Percentiles rank a stretch among this genome's conserved stretches.
These are phyloP conservation scores for Colletotrichum sp. DNA, from an alignment of 2,329 filamentous ascomycete species.

Conservation along the genomic window DNA sequence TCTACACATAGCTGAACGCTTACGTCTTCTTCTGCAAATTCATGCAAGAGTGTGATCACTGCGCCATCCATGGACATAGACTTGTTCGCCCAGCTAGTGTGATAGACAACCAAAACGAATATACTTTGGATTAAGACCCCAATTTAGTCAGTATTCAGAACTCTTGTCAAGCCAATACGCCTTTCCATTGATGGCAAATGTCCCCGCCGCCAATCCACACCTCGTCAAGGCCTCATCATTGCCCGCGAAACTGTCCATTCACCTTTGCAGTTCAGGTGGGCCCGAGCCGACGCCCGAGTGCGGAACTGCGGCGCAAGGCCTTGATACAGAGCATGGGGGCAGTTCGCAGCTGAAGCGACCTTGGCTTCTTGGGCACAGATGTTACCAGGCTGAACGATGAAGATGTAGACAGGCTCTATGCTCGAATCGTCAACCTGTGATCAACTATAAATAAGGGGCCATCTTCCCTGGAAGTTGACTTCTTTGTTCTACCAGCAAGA, in stretches of 20 bases:
- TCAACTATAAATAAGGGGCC: neutral
- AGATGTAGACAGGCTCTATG: neutral
- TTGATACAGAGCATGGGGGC: neutral
- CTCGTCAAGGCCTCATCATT: neutral
- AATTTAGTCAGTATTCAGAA: neutral
- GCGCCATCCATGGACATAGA: neutral
- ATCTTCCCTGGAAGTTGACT: neutral
- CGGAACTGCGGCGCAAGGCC: neutral
- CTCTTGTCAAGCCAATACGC: neutral
- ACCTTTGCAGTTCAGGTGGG: neutral
- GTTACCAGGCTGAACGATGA: neutral
- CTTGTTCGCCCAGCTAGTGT: neutral
- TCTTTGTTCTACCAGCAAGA: neutral
- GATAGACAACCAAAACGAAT: neutral
- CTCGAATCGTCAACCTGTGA: neutral
- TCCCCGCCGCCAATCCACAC: neutral
- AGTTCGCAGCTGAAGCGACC: neutral
- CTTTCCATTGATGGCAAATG: neutral
- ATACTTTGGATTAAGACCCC: neutral
- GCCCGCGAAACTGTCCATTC: neutral
- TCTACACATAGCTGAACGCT: neutral
- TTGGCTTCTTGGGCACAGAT: neutral
- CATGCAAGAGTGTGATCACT: neutral
- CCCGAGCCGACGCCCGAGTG: neutral
- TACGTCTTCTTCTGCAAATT: neutral